phyloP scores from a whole-genome alignment of 2,329 filamentous ascomycete genomes.

The Exophiala calicioides region DNA sequence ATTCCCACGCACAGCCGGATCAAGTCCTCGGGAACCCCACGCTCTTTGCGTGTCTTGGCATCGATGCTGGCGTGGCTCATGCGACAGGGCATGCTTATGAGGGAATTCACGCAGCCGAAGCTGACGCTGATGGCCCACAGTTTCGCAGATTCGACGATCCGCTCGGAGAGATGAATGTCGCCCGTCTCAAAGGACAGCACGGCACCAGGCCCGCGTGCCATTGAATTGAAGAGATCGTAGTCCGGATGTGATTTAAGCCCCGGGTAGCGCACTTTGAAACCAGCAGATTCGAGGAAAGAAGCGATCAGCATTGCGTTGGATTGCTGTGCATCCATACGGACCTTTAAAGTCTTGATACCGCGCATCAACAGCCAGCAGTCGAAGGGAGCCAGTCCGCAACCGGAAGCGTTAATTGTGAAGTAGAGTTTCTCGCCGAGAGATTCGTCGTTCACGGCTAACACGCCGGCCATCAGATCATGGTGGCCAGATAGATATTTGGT shows the following conservation, averaged over 20 bases:
- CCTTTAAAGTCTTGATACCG: conserved; percentile 92
- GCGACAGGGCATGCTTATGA: conserved; percentile 99
- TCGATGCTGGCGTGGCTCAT: conserved; percentile 99
- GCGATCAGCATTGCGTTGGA: conserved; percentile 79
- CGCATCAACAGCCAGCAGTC: conserved; percentile 95
- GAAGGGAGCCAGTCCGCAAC: conserved; percentile 90
- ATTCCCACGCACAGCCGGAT: conserved; percentile 96
- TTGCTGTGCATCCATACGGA: conserved; percentile 99
- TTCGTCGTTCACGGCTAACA: conserved; percentile 85
- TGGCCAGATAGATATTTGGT: conserved; percentile 98
- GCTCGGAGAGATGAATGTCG: conserved; percentile 76
- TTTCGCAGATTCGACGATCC: conserved; percentile 89
- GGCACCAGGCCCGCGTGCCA: conserved; percentile 90
- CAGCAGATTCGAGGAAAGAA: conserved; percentile 78
- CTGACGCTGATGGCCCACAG: conserved; percentile 96
- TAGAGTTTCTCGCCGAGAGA: conserved; percentile 84
- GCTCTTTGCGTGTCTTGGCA: conserved; percentile 83
- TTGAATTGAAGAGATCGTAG: conserved; percentile 93
- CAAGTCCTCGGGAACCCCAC: conserved; percentile 93
- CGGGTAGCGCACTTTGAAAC: conserved; percentile 94
- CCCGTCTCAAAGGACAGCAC: conserved; percentile 97
- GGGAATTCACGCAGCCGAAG: conserved; percentile 95
- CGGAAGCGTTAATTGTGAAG: conserved; percentile 96
- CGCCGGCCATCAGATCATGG: conserved; percentile 98
- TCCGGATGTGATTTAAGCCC: conserved; percentile 93